Evolutionary conservation across 2,329 filamentous ascomycete genomes (phyloP).

Genomic region (Dactylellina parvicollis): DNA sequence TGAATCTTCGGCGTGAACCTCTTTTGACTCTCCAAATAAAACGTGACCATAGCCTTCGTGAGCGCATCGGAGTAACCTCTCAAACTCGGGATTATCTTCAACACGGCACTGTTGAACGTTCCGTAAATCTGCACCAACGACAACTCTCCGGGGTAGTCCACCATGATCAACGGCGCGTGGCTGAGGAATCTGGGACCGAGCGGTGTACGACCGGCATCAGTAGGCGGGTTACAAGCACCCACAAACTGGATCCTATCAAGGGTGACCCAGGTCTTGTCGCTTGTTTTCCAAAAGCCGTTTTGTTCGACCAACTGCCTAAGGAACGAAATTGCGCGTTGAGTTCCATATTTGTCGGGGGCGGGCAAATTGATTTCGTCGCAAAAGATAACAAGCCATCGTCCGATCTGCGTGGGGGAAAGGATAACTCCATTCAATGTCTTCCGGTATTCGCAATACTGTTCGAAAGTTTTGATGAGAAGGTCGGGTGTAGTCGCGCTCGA

Average conservation of each 20-base stretch:
- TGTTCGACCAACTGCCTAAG: constrained; percentile 96
- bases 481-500: constrained; percentile 98
- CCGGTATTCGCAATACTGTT: constrained; percentile 99
- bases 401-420: constrained; percentile 94
- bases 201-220: constrained; percentile 93
- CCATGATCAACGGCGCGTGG: constrained; percentile 98
- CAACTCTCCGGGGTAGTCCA: constrained; percentile 95
- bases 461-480: constrained; percentile 97
- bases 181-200: constrained; percentile 93
- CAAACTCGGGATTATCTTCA: constrained; percentile 96
- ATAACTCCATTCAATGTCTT: constrained; percentile 97
- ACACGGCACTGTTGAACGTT: constrained; percentile 93
- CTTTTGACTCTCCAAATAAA: constrained; percentile 93
- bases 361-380: constrained; percentile 99
- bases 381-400: constrained; percentile 97
- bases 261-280: constrained; percentile 97
- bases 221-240: constrained; percentile 96
- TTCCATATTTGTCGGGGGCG: constrained; percentile 95
- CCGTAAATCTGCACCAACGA: constrained; percentile 98
- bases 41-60: constrained; percentile 95
- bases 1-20: constrained; percentile 96
- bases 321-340: constrained; percentile 96
- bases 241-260: constrained; percentile 99
- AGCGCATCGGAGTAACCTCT: constrained; percentile 93
- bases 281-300: constrained; percentile 98